Evolutionary conservation across 306 rosid species (phyloP).

Genomic region (Vigna angularis): DNA sequence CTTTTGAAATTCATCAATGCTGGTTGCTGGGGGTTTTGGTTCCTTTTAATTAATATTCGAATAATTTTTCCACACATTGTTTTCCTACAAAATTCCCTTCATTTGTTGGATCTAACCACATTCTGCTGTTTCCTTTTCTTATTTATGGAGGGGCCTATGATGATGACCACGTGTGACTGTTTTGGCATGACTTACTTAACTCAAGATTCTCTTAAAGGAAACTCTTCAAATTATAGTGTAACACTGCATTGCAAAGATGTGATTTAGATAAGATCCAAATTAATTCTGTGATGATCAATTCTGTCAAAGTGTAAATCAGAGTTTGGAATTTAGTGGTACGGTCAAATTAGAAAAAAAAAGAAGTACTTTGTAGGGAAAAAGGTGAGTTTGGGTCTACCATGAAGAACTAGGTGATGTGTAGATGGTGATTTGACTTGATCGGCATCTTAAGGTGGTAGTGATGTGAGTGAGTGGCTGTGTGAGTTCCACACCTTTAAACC

Average conservation of each 20-base stretch:
- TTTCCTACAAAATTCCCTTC: constrained; percentile 36
- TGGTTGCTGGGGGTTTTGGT: constrained; percentile 31
- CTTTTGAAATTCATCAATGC: constrained; percentile 22
- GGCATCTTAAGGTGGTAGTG: constrained; percentile 21
- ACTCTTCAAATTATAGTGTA: background rate
- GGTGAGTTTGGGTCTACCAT: background rate
- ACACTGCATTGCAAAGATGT: background rate
- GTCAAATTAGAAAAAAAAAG: background rate
- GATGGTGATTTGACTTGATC: constrained; percentile 36
- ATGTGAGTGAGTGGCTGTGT: background rate
- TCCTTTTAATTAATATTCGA: constrained; percentile 5
- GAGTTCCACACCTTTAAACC: constrained; percentile 11
- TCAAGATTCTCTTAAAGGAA: constrained; percentile 15
- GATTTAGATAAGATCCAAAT: background rate
- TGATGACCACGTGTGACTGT: constrained; percentile 9
- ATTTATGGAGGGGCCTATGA: constrained; percentile 5
- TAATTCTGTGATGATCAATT: background rate
- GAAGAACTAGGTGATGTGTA: background rate
- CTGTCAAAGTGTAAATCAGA: background rate
- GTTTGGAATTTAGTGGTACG: background rate
- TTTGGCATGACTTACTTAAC: background rate
- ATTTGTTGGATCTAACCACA: constrained; percentile 34
- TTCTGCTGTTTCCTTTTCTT: constrained; percentile 17
- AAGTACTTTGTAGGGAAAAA: background rate
- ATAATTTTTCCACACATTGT: constrained; percentile 17